Conservation (phyloP, 1,139 yeast species). For the Wickerhamomyces sp. region DNA sequence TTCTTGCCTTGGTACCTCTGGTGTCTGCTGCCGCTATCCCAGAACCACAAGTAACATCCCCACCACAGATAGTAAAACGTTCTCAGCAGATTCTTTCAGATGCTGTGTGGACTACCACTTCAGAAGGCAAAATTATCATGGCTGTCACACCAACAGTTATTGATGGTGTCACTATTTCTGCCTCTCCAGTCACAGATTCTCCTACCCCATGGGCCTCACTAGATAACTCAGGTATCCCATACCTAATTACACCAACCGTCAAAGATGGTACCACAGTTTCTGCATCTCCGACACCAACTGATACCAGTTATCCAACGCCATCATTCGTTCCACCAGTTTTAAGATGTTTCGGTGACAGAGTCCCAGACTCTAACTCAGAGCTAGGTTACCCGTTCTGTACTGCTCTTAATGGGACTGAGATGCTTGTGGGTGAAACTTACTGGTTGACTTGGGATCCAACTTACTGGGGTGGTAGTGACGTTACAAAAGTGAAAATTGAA, state of each 20-base stretch:
- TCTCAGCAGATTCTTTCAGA: conserved; percentile 26
- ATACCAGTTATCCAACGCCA: conserved; percentile 25
- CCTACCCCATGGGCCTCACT: conserved; percentile 34
- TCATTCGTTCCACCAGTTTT: conserved; percentile 34
- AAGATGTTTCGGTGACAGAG: conserved; percentile 34
- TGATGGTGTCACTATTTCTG: conserved; percentile 35
- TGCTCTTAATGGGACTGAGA: conserved; percentile 34
- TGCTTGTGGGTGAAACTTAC: conserved; percentile 37
- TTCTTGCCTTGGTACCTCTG: conserved; percentile 10
- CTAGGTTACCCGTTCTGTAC: conserved; percentile 35
- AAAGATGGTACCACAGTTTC: conserved; percentile 26
- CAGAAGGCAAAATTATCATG: conserved; percentile 24
- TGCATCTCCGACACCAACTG: conserved; percentile 33
- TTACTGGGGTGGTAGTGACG: conserved; percentile 32
- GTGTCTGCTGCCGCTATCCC: conserved; percentile 22
- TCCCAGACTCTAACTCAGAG: conserved; percentile 22
- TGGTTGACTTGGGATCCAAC: conserved; percentile 41
- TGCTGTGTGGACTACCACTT: conserved; percentile 32
- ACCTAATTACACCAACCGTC: conserved; percentile 31
- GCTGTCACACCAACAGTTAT: conserved; percentile 34
- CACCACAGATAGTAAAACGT: conserved; percentile 22
- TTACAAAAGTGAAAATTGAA: conserved; percentile 29
- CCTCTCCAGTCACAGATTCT: conserved; percentile 28
- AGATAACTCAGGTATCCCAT: conserved; percentile 35
- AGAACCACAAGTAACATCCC: conserved; percentile 18